Conservation (phyloP, 2,329 filamentous ascomycete species). For the Fonsecaea pedrosoi region DNA sequence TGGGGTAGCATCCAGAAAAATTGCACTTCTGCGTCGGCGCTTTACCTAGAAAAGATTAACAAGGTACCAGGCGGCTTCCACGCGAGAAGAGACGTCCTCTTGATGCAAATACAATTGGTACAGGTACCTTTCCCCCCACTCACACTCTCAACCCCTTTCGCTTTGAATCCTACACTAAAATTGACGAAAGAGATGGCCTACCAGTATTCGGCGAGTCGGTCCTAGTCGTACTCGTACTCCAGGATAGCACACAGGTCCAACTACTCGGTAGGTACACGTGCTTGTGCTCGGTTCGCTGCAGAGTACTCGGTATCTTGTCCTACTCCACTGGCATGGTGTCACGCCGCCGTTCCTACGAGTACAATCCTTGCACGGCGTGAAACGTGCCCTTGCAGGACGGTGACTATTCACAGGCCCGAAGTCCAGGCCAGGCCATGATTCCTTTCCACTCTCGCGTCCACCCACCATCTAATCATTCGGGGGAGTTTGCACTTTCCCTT, state of each 20-base stretch:
- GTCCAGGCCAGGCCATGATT: slow-evolving; percentile 1
- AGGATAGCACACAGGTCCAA: not conserved
- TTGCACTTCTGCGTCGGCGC: slow-evolving; percentile 3
- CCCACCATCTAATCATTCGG: not conserved
- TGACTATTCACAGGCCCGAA: not conserved
- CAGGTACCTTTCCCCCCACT: not conserved
- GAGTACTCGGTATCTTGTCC: not conserved
- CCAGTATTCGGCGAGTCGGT: no score
- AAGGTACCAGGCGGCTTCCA: slow-evolving; percentile 7
- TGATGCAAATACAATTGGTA: slow-evolving; percentile 14
- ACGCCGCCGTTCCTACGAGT: not conserved
- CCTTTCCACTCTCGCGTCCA: not conserved
- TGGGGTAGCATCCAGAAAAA: slow-evolving; percentile 12
- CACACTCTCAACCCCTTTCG: not conserved
- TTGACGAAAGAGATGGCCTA: slow-evolving; percentile 7
- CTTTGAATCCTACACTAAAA: slow-evolving; percentile 11
- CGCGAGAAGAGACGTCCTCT: not conserved
- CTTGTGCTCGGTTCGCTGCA: no score
- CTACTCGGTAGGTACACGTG: not conserved
- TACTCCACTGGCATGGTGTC: not conserved
- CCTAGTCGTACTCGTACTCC: not conserved
- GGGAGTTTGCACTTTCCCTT: not conserved
- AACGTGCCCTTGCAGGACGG: slow-evolving; percentile 13
- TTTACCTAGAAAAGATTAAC: slow-evolving; percentile 10
- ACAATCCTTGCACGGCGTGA: slow-evolving; percentile 13